These are phyloP conservation scores for Hypoxylon sp. DNA, from an alignment of 2,329 filamentous ascomycete species.

Conservation along the genomic window DNA sequence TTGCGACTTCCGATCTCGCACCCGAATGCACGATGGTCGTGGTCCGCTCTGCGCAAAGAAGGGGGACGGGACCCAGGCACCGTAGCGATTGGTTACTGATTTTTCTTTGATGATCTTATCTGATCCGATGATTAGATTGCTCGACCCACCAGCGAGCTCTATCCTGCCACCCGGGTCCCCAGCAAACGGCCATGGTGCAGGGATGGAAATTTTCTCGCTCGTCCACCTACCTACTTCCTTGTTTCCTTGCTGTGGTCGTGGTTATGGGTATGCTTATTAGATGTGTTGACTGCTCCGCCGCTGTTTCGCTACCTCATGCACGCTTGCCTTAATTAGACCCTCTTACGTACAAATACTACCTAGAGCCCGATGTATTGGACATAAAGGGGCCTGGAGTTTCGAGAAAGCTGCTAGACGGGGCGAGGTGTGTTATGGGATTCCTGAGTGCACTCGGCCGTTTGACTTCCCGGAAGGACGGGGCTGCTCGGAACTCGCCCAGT, in stretches of 20 bases:
- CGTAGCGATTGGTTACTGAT: conserved; percentile 30
- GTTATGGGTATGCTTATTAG: background rate
- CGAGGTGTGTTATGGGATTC: background rate
- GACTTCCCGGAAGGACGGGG: background rate
- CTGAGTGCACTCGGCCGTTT: background rate
- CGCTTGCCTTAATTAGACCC: conserved; percentile 8
- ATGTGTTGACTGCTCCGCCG: background rate
- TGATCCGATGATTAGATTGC: conserved; percentile 54
- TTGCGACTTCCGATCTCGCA: conserved; percentile 50
- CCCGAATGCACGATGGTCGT: conserved; percentile 34
- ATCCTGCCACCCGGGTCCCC: conserved; percentile 5
- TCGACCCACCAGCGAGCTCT: conserved; percentile 39
- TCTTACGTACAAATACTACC: conserved; percentile 35
- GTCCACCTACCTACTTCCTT: background rate
- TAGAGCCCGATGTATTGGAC: conserved; percentile 1
- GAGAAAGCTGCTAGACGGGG: background rate
- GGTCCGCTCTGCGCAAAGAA: background rate
- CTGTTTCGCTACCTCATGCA: background rate
- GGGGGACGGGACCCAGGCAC: background rate
- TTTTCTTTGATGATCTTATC: conserved; percentile 51
- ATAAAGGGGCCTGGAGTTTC: background rate
- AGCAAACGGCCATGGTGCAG: conserved; percentile 27
- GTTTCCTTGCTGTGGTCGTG: conserved; percentile 6
- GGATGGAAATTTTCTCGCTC: conserved; percentile 25
- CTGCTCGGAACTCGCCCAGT: background rate